Base-by-base conservation (phyloP, 2,329 filamentous ascomycete species). In the Tolypocladium capitatum region DNA sequence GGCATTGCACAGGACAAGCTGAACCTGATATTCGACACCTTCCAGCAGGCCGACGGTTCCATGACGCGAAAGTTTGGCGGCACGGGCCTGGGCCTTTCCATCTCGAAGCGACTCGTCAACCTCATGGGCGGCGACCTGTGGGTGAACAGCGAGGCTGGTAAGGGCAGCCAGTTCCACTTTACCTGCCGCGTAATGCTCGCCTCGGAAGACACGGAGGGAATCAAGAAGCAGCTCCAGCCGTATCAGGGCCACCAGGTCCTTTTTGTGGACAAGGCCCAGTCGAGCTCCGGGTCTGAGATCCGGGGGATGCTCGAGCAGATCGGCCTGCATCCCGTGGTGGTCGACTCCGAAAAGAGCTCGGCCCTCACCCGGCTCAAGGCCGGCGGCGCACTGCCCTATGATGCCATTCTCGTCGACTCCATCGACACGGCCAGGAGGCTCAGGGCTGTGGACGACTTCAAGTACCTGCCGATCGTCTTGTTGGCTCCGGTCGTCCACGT, bases 11-110 rank as follows among this genome's bases (percentile, higher is more conserved):
- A 85, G 54, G 90, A 97, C 68, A 97, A 97, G 70, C 78, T 97
- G 46, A 89, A 95, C 62, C 74, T 97, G 55, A 97, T 98, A 62
- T 97, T 98, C 67, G 92, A 97, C 68, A 97, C 91, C 1, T 97
- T 97, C 80, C 91, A 96, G 66, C 92, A 97, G 70, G 92, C 92
- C 20, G 92, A 97, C 63, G 91, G 91, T 34, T 96, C 90, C 32
- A 97, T 94, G 65, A 97, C 91, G 2, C 80, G 90, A 57, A 92
- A 94, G 63, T 97, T 97, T 63, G 91, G 91, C 58, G 91, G 91
- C 57, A 97, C 92, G 7, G 91, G 91, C 56, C 78, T 97, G 10
- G 91, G 91, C 55, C 70, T 97, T 27, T 96, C 91, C 16, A 97
- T 97, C 60, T 97, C 91, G 28, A 94, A 94, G 70, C 81, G 90